Conservation (phyloP, 495 filamentous ascomycete genomes). For the Neurospora tetraspora region DNA sequence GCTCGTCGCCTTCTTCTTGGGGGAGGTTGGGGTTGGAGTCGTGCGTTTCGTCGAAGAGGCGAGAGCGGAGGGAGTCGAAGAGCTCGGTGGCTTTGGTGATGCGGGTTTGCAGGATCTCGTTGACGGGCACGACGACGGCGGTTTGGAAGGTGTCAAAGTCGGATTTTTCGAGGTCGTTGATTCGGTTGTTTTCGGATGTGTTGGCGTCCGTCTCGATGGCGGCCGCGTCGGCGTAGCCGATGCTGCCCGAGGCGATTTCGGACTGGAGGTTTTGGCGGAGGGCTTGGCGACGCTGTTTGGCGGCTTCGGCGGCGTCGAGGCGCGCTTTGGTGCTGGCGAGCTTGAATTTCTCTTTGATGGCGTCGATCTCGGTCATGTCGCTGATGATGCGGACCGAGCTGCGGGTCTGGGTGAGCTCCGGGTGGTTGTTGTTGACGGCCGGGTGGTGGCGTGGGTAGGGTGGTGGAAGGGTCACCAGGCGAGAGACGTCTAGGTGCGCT, state of each 20-base stretch:
- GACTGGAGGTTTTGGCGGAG: conserved; percentile 55
- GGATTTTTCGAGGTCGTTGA: conserved; percentile 53
- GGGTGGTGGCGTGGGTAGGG: conserved; percentile 90
- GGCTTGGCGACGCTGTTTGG: conserved; percentile 31
- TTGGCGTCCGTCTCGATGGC: conserved; percentile 58
- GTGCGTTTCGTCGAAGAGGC: conserved; percentile 64
- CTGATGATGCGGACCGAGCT: conserved; percentile 64
- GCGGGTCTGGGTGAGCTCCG: conserved; percentile 69
- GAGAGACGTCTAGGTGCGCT: conserved; percentile 68
- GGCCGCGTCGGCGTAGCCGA: conserved; percentile 73
- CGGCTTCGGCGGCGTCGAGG: conserved; percentile 31
- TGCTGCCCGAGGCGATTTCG: conserved; percentile 61
- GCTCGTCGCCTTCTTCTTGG: conserved; percentile 91
- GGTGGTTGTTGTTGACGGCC: conserved; percentile 91
- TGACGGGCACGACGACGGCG: conserved; percentile 64
- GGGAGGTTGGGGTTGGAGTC: conserved; percentile 65
- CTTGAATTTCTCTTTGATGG: conserved; percentile 52
- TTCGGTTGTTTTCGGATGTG: conserved; percentile 49
- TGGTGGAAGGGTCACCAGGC: conserved; percentile 81
- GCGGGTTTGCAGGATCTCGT: conserved; percentile 58
- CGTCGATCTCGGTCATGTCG: conserved; percentile 62
- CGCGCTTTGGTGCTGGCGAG: conserved; percentile 32
- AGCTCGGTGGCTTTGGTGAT: conserved; percentile 52
- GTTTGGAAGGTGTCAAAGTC: conserved; percentile 72
- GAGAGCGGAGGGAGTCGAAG: conserved; percentile 59